Conservation (phyloP, 192 early-diverging fungal species). For the Backusella macrospora region DNA sequence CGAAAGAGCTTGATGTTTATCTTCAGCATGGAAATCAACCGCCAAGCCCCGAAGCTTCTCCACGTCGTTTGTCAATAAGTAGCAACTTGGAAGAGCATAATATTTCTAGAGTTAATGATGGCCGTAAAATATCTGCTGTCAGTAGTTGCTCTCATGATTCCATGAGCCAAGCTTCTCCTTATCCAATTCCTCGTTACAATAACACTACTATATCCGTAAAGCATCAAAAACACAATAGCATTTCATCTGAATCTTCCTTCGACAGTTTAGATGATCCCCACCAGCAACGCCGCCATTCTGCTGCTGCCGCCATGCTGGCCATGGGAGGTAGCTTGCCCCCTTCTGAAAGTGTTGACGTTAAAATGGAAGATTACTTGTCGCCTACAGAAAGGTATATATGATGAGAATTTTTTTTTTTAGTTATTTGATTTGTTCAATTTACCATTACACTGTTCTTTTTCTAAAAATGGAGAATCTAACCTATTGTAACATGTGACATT, state of each 20-base stretch:
- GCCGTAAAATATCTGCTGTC: neutral
- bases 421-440: constrained; percentile 13
- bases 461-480: constrained; percentile 8
- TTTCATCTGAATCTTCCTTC: neutral
- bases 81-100: neutral
- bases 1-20: constrained; percentile 51
- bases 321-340: constrained; percentile 21
- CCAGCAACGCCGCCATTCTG: constrained; percentile 34
- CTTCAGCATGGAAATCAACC: constrained; percentile 35
- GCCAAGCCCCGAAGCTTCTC: constrained; percentile 2
- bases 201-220: neutral
- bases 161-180: neutral
- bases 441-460: constrained; percentile 6
- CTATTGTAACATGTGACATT: constrained; percentile 9
- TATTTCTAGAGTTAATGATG: neutral
- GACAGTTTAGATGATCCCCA: constrained; percentile 20
- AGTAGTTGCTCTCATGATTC: neutral
- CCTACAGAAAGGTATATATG: constrained; percentile 3
- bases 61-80: neutral
- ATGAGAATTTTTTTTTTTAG: constrained; percentile 7
- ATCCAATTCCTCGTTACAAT: neutral
- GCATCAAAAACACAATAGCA: neutral
- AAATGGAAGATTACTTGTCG: constrained; percentile 1
- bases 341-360: neutral
- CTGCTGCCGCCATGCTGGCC: constrained; percentile 38